A percentile compares a stretch with the other conserved stretches of the same genome.
phyloP scores from a whole-genome alignment of 2,329 filamentous ascomycete genomes.

The Calonectria pauciramosa region DNA sequence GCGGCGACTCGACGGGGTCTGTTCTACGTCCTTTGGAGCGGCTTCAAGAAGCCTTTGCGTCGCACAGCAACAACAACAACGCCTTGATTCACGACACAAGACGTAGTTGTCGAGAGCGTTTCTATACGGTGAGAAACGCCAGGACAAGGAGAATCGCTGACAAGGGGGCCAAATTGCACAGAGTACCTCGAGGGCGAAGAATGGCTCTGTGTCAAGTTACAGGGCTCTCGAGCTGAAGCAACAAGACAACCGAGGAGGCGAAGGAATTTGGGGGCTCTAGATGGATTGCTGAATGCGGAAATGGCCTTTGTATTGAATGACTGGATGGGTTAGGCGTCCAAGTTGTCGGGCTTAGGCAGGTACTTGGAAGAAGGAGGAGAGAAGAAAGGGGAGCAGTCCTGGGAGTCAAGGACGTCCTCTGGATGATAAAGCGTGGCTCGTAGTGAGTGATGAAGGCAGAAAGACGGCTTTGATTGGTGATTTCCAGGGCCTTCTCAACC shows the following conservation, averaged over 20 bases:
- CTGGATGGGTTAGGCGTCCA: constrained; percentile 46
- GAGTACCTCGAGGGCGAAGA: constrained; percentile 2
- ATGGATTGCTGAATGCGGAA: constrained; percentile 31
- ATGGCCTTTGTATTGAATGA: constrained; percentile 35
- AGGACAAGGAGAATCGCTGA: constrained; percentile 6
- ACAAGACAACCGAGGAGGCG: background rate
- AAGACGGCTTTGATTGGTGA: constrained; percentile 52
- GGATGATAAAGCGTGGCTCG: constrained; percentile 45
- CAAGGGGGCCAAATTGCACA: constrained; percentile 7
- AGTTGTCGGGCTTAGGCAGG: constrained; percentile 37
- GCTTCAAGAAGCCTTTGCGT: constrained; percentile 37
- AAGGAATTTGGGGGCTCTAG: constrained; percentile 21
- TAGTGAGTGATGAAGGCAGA: constrained; percentile 47
- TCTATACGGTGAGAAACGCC: constrained; percentile 19
- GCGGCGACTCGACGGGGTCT: constrained; percentile 47
- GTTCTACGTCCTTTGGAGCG: constrained; percentile 31
- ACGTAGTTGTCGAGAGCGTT: constrained; percentile 7
- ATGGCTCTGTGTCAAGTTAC: constrained; percentile 14
- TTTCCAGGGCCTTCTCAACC: constrained; percentile 48
- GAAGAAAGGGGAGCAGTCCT: constrained; percentile 46
- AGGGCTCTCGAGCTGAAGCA: constrained; percentile 12
- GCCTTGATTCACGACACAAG: constrained; percentile 30
- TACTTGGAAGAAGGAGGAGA: constrained; percentile 41
- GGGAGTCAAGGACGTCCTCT: constrained; percentile 44
- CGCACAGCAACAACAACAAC: constrained; percentile 32